A percentile compares a stretch with the other conserved stretches of the same genome.
These are phyloP conservation scores for Wickerhamomyces subpelliculosus DNA, from an alignment of 805 yeast species.

Conservation along the genomic window DNA sequence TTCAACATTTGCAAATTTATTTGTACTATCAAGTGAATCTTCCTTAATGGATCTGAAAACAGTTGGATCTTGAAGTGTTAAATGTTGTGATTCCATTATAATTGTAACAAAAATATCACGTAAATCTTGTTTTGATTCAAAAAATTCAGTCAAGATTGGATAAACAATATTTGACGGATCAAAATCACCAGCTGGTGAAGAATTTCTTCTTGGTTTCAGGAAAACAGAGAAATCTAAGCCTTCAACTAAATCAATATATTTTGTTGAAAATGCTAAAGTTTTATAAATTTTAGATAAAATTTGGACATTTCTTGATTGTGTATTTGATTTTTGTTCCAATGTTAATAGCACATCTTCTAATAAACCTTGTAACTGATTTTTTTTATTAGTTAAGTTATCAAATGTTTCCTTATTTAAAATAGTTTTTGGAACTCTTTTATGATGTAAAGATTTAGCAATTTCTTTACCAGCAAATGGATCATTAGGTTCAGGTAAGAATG, in stretches of 20 bases:
- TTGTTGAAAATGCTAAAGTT: conserved; percentile 40
- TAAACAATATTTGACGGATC: conserved; percentile 23
- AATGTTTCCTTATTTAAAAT: conserved; percentile 45
- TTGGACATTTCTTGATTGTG: conserved; percentile 41
- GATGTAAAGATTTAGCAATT: conserved; percentile 15
- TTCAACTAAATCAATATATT: conserved; percentile 47
- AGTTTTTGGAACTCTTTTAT: conserved; percentile 29
- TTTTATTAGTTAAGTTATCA: conserved; percentile 28
- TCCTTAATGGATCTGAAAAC: conserved; percentile 59
- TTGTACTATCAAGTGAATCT: conserved; percentile 29
- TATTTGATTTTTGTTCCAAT: conserved; percentile 33
- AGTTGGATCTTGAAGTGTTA: conserved; percentile 70
- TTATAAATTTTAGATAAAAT: conserved; percentile 48
- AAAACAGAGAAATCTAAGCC: conserved; percentile 53
- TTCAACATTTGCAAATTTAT: conserved; percentile 27
- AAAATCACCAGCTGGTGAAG: conserved; percentile 9
- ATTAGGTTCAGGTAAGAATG: conserved; percentile 40
- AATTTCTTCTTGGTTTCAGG: conserved; percentile 23
- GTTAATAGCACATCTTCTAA: conserved; percentile 36
- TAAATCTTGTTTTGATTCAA: conserved; percentile 64
- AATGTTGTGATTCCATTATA: conserved; percentile 60
- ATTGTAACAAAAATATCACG: conserved; percentile 55
- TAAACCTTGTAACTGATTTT: conserved; percentile 30
- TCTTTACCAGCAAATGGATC: conserved; percentile 23
- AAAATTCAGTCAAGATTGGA: conserved; percentile 54